Percentiles rank a stretch among this genome's conserved stretches.
Evolutionary conservation across 2,329 filamentous ascomycete species (phyloP).

Genomic region (Lasiodiplodia sp.): DNA sequence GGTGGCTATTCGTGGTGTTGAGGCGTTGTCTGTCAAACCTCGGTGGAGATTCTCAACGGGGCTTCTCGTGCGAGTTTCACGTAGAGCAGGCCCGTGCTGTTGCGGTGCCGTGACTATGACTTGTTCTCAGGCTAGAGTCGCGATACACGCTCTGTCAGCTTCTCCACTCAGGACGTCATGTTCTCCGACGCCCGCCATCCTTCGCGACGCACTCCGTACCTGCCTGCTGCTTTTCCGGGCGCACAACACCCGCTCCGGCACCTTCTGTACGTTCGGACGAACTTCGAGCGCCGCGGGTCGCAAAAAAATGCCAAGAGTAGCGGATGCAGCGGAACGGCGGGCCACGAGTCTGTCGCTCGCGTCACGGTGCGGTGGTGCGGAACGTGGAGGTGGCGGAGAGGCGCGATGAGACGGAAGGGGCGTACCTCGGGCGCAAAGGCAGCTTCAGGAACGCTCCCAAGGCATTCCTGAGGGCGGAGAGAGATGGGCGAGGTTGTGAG

Average conservation of each 20-base stretch:
- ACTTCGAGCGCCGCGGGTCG: neutral
- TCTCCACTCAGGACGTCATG: slow-evolving; percentile 22
- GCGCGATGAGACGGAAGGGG: neutral
- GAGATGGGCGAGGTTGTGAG: neutral
- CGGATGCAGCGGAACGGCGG: too few species aligned
- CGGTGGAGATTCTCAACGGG: slow-evolving; percentile 13
- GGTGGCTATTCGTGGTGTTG: slow-evolving; percentile 24
- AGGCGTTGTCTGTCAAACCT: slow-evolving; percentile 18
- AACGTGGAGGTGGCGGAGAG: slow-evolving; percentile 14
- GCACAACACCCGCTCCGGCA: neutral
- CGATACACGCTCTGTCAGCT: slow-evolving; percentile 17
- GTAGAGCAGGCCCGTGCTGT: slow-evolving; percentile 14
- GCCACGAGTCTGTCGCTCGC: slow-evolving; percentile 6
- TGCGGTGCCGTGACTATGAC: slow-evolving; percentile 14
- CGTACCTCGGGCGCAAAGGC: slow-evolving; percentile 10
- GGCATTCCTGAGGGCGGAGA: slow-evolving; percentile 1
- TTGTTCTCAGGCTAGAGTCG: slow-evolving; percentile 25
- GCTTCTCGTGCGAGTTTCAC: slow-evolving; percentile 10
- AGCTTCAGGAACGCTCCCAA: slow-evolving; percentile 7
- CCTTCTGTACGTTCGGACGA: neutral
- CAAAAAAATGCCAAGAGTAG: slow-evolving; percentile 1
- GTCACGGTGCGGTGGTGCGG: neutral
- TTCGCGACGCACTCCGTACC: neutral
- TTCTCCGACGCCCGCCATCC: neutral
- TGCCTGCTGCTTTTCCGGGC: neutral